These are phyloP conservation scores for Starmerella apicola DNA, from an alignment of 805 yeast genomes.

Conservation along the genomic window DNA sequence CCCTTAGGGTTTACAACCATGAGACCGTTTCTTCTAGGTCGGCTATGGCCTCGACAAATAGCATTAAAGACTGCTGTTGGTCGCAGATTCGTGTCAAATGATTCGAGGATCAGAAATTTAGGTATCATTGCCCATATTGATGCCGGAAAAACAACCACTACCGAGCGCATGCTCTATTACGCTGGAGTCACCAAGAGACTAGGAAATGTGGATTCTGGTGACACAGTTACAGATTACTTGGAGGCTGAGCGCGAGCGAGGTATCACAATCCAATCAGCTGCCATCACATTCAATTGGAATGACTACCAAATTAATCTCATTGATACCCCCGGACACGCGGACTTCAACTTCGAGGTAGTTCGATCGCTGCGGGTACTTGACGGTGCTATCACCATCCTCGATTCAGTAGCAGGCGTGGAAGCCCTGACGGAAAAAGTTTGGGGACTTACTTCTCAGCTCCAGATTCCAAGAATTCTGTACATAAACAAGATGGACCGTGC, in stretches of 20 bases:
- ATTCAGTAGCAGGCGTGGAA: slow-evolving; percentile 96
- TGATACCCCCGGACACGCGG: slow-evolving; percentile 98
- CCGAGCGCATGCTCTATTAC: slow-evolving; percentile 88
- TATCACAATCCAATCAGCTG: slow-evolving; percentile 93
- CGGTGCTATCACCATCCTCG: slow-evolving; percentile 86
- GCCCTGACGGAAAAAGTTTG: slow-evolving; percentile 97
- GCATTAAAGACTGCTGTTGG: no score
- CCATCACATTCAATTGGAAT: slow-evolving; percentile 83
- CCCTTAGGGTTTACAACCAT: no score
- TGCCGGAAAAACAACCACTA: slow-evolving; percentile 97
- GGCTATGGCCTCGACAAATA: no score
- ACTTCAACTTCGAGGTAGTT: slow-evolving; percentile 88
- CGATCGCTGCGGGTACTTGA: slow-evolving; percentile 82
- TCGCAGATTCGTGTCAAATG: neutral
- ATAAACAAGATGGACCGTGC: slow-evolving; percentile 93
- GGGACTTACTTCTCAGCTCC: slow-evolving; percentile 61
- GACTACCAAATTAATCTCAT: slow-evolving; percentile 66
- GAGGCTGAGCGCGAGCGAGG: slow-evolving; percentile 88
- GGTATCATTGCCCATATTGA: slow-evolving; percentile 99
- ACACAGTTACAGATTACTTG: slow-evolving; percentile 85
- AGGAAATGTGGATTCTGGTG: slow-evolving; percentile 92
- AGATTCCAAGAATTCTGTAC: slow-evolving; percentile 66
- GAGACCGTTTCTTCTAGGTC: no score
- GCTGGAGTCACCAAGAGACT: slow-evolving; percentile 67
- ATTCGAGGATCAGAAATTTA: slow-evolving; percentile 45